Percentiles rank a stretch among this genome's conserved stretches.
These are phyloP conservation scores for Tillandsia fasciculata DNA, from an alignment of 176 grass and related monocot species.

Conservation along the genomic window DNA sequence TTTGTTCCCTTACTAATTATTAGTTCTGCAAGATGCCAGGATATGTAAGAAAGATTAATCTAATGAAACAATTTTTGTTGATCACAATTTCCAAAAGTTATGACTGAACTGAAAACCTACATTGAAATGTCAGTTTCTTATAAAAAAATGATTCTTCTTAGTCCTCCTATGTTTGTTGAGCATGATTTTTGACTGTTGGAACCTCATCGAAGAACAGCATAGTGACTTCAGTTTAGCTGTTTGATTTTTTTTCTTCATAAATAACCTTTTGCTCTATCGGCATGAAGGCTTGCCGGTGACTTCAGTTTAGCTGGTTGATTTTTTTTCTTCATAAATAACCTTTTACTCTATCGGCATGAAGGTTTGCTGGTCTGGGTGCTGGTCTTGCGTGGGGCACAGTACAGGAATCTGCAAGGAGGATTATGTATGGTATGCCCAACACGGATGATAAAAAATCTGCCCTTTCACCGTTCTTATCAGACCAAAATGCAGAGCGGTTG, in stretches of 20 bases:
- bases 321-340: background rate
- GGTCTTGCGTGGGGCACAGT: slow-evolving; percentile 32
- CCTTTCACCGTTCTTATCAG: slow-evolving; percentile 74
- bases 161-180: no score
- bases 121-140: no score
- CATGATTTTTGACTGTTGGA: no score
- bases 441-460: slow-evolving; percentile 49
- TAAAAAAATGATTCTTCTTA: background rate
- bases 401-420: slow-evolving; percentile 35
- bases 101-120: background rate
- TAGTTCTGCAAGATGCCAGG: background rate
- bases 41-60: background rate
- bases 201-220: no score
- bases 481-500: slow-evolving; percentile 91
- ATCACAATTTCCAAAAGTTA: background rate
- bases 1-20: background rate
- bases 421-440: slow-evolving; percentile 53
- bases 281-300: slow-evolving; percentile 14
- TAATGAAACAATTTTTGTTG: background rate
- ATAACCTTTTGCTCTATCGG: background rate
- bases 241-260: no score
- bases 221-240: no score
- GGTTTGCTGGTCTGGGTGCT: slow-evolving; percentile 31
- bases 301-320: no score
- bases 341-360: background rate